A percentile compares a stretch with the other conserved stretches of the same genome.
Evolutionary conservation across 1,139 yeast genomes (phyloP).

Genomic region (Diutina ranongensis): DNA sequence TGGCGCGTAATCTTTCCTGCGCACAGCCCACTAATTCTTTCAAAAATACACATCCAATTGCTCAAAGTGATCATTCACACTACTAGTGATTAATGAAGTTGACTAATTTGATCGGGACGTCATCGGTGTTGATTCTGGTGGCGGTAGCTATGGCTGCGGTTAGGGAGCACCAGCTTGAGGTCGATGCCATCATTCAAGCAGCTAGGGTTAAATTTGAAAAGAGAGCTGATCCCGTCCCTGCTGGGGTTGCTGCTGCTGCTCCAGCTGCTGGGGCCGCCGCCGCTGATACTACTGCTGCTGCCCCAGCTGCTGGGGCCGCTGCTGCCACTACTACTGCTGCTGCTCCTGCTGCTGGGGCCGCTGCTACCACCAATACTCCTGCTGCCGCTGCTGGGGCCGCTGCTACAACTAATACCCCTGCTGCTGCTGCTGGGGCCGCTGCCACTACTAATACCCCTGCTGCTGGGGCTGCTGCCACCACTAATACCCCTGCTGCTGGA

Average conservation of each 20-base stretch:
- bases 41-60: no score
- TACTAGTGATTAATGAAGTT: neutral
- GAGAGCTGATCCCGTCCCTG: neutral
- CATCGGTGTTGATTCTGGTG: neutral
- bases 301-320: neutral
- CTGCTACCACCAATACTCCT: neutral
- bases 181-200: neutral
- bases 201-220: neutral
- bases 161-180: neutral
- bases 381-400: neutral
- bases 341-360: neutral
- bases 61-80: no score
- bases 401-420: neutral
- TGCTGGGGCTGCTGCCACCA: neutral
- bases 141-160: neutral
- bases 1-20: no score
- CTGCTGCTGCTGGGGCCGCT: neutral
- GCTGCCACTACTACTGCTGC: neutral
- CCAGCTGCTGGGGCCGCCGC: neutral
- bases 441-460: neutral
- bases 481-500: conserved; percentile 1
- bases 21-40: no score
- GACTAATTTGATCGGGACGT: neutral
- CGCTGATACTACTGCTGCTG: neutral
- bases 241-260: neutral